These are phyloP conservation scores for Lentinula guzmanii DNA, from an alignment of 768 basidiomycete genomes.

Conservation along the genomic window DNA sequence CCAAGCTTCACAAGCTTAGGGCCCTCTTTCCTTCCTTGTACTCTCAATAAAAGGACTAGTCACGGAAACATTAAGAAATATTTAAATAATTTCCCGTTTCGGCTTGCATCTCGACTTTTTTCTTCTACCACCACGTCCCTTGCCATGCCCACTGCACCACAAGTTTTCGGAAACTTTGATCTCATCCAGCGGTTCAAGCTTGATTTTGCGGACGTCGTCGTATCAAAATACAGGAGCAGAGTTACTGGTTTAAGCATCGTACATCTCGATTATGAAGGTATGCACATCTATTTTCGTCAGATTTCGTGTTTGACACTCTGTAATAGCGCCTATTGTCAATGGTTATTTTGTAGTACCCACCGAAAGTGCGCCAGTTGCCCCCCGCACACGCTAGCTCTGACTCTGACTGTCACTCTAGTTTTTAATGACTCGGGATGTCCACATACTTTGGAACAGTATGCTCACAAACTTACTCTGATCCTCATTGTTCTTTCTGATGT, in stretches of 20 bases:
- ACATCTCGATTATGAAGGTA: slow-evolving; percentile 87
- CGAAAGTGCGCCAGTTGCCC: slow-evolving; percentile 57
- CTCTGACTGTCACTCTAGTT: slow-evolving; percentile 37
- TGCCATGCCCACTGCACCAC: slow-evolving; percentile 22
- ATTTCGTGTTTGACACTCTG: slow-evolving; percentile 12
- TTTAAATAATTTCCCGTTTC: slow-evolving; percentile 6
- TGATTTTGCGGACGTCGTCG: slow-evolving; percentile 70
- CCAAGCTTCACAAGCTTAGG: not conserved
- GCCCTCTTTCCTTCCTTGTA: not conserved
- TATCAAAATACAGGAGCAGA: slow-evolving; percentile 87
- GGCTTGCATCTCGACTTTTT: slow-evolving; percentile 5
- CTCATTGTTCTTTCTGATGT: slow-evolving; percentile 3
- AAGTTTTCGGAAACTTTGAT: slow-evolving; percentile 75
- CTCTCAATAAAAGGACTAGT: not conserved
- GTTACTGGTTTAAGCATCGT: slow-evolving; percentile 86
- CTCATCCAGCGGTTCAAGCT: slow-evolving; percentile 70
- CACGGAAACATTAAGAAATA: not conserved
- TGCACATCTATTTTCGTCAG: slow-evolving; percentile 13
- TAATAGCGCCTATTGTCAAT: slow-evolving; percentile 76
- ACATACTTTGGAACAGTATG: slow-evolving; percentile 93
- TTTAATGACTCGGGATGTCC: slow-evolving; percentile 95
- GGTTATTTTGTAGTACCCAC: slow-evolving; percentile 89
- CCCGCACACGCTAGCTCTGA: not conserved
- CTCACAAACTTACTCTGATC: slow-evolving; percentile 6
- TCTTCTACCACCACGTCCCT: slow-evolving; percentile 11